Evolutionary conservation across 495 filamentous ascomycete genomes (phyloP), one percentile per base, ranked within the genome.

Genomic region (Sphaerosporella brunnea): DNA sequence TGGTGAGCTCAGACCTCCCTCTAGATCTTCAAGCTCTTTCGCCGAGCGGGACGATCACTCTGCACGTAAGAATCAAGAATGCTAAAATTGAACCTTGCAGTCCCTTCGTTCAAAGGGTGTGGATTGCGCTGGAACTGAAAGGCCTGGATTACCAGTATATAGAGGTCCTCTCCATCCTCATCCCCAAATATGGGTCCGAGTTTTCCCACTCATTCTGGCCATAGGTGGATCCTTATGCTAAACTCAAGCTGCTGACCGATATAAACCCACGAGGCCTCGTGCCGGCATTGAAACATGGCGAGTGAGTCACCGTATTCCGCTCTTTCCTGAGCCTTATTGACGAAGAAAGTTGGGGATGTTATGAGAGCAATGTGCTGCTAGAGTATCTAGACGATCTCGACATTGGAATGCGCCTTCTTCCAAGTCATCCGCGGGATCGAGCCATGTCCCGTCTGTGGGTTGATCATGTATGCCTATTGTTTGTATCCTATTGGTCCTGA

Each of bases 91-190:
- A n/a, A n/a, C n/a, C n/a, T n/a, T n/a, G 13, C 28, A 54, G 57
- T 59, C 77, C 79, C 3, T 94, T 93, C 62, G 85, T 90, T 1
- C 87, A 95, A 64, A 78, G 88, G 10, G 84, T 93, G 16, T 96
- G 88, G 88, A 93, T 96, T 52, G 78, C 88, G 4, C 69, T 96
- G n/a, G 86, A 96, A 63, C 65, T 77, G 42, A 94, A 93, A 61
- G 71, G 74, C 3, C 69, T 93, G 35, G 68, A 68, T 18, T 96
- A 96, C 55, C 83, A 94, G 59, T 96, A 96, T 61, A 79, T 87
- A 51, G 88, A 94, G 62, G 43, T 46, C 35, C n/a, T 18, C 28
- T n/a, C 11, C 15, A 40, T 40, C 2, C 21, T 10, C 37, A 15
- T 40, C 37, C 10, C 21, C n/a, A 21, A 40, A 10, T 40, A n/a